Base-by-base conservation (phyloP, 345 rosid species). In the Psidium guajava region DNA sequence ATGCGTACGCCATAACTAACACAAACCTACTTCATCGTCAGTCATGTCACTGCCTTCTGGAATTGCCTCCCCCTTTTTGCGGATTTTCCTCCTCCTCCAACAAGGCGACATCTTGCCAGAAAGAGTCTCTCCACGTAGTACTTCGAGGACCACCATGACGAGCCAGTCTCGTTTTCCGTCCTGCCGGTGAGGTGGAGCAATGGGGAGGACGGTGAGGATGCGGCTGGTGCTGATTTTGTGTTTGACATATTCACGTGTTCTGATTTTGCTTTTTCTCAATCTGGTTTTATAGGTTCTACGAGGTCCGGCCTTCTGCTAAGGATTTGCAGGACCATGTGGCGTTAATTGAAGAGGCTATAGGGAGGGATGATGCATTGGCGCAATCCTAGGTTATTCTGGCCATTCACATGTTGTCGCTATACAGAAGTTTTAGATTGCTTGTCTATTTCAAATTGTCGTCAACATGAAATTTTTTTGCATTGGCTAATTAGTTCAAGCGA, bases 271-370 rank as follows among this genome's bases (percentile, higher is more conserved):
- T 42, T 42, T 42, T 42, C 44, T 42, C 44, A 42, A 4, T 42
- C 44, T 42, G 5, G 44, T 42, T 42, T 42, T 42, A 42, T 4
- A 52, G 54, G 15, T 52, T 15, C 54, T 14, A 52, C 13, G 54
- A 52, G 25, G 91, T 87, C 81, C 90, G 89, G 89, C 98, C 98
- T 55, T 93, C 96, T 6, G 93, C 90, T 82, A 91, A 95, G 86
- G 98, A 97, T 90, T 91, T 97, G 92, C 92, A 92, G 69, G 94
- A 95, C 75, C 95, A 94, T 89, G 82, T 89, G 85, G 89, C 75
- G 57, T 88, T 95, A 87, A 90, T 97, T 59, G 54, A 84, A 59
- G 98, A 94, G 88, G 98, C 96, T 69, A 89, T 92, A 82, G 84
- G 91, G 87, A 89, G 91, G 89, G 96, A 94, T 84, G 91, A 44